These are phyloP conservation scores for Castanea crenata DNA, from an alignment of 306 rosid species.

Conservation along the genomic window DNA sequence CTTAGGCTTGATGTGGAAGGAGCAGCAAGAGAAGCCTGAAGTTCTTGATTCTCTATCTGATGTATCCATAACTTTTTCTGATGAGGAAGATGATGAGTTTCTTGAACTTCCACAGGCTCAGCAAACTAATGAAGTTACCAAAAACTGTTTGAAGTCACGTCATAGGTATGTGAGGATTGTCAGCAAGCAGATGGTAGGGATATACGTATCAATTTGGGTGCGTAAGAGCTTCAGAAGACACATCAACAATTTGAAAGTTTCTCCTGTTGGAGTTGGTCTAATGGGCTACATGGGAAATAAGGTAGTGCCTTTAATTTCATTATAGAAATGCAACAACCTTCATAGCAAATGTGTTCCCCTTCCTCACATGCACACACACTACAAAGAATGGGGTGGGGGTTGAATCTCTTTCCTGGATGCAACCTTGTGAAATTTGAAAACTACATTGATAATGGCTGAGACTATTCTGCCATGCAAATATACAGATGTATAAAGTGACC, in stretches of 20 bases:
- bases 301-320: constrained; percentile 44
- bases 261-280: constrained; percentile 91
- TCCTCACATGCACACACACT: neutral
- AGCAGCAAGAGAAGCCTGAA: constrained; percentile 42
- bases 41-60: constrained; percentile 53
- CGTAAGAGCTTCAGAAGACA: constrained; percentile 86
- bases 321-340: constrained; percentile 12
- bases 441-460: neutral
- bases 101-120: constrained; percentile 37
- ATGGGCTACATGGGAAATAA: constrained; percentile 99
- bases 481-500: neutral
- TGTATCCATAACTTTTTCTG: constrained; percentile 37
- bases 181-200: constrained; percentile 99
- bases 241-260: constrained; percentile 77
- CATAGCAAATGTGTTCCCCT: neutral
- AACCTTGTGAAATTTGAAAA: constrained; percentile 1
- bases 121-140: constrained; percentile 14
- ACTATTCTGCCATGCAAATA: neutral
- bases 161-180: constrained; percentile 71
- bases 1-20: constrained; percentile 44
- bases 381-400: neutral
- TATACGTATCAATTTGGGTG: constrained; percentile 90
- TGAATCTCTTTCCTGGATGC: neutral
- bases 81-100: constrained; percentile 55
- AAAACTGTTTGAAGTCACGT: constrained; percentile 22